Evolutionary conservation across 352 stramenopile species (phyloP).

Genomic region (Phytopythium boreale): DNA sequence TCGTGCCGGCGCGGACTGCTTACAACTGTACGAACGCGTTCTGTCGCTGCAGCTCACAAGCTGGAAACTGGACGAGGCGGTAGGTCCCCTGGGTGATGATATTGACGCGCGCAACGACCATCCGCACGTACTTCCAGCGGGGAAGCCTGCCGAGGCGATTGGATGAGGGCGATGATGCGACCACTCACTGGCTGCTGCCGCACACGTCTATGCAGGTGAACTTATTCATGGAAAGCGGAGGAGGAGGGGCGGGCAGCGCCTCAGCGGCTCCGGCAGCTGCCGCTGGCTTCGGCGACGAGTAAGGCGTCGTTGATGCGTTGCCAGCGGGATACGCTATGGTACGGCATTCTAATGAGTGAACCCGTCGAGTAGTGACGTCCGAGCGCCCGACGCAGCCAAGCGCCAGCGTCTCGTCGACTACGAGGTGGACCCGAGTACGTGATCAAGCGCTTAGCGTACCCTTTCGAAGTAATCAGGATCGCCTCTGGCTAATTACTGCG

Average conservation of each 20-base stretch:
- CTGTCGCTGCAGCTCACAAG: constrained; percentile 54
- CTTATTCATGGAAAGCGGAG: constrained; percentile 82
- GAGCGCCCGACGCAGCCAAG: constrained; percentile 77
- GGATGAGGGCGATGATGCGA: too few species aligned
- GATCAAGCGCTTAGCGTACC: not conserved
- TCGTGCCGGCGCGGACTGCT: not conserved
- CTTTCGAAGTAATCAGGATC: constrained; percentile 2
- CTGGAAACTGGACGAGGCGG: constrained; percentile 69
- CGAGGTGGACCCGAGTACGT: constrained; percentile 39
- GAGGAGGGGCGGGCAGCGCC: constrained; percentile 23
- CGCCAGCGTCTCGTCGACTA: constrained; percentile 74
- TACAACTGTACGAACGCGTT: not conserved
- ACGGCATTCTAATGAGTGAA: too few species aligned
- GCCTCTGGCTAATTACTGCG: not conserved
- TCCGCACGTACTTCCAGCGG: too few species aligned
- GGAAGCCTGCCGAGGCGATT: too few species aligned
- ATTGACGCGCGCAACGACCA: too few species aligned
- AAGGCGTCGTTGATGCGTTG: constrained; percentile 6
- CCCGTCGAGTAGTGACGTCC: constrained; percentile 44
- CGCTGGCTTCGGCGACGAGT: constrained; percentile 37
- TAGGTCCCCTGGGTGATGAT: constrained; percentile 18
- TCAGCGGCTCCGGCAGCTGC: constrained; percentile 28
- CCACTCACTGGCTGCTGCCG: not conserved
- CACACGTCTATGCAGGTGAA: constrained; percentile 39
- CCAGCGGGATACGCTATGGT: too few species aligned